Base-by-base conservation (phyloP, 352 stramenopile species). In the Globisporangium alternatum region DNA sequence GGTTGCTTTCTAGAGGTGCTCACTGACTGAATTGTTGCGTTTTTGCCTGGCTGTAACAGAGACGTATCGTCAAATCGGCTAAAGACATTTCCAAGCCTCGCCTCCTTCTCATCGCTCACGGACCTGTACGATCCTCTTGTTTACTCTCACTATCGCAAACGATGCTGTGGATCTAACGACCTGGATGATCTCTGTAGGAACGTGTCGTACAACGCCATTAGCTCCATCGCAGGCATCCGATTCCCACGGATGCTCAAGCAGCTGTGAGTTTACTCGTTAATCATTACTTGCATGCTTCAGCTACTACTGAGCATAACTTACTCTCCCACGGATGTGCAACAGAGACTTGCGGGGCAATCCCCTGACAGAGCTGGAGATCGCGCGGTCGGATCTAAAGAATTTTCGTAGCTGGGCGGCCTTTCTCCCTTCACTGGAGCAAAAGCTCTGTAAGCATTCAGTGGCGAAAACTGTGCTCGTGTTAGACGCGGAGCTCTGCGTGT, bases 211-310 rank as follows among this genome's bases (percentile, higher is more conserved):
- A 58, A 58, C 9, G 31, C 12, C 10, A 56, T 64, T 21, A 57
- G 31, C 15, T 30, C 31, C n/a, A 43, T 71, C 17, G 28, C 51
- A 25, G 60, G 60, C 19, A 41, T 65, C 5, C 43, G 33, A 28
- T 71, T 71, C 33, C 65, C 65, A 10, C 64, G 45, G 60, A 70
- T 48, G 41, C 60, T 77, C 22, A 65, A 67, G 60, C 30, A 57
- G 13, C 57, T 77, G n/a, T 62, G 56, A 31, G 33, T 75, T 9
- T 17, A 3, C 15, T 17, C 19, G 4, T 10, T 9, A 28, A 28
- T 22, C 43, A 17, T 37, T 28, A 13, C 39, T 54, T 49, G 22
- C 1, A 25, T 5, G 0, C 3, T 25, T n/a, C 13, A 7, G 19
- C 22, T 47, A 13, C 35, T 31, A 43, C 35, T 68, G 10, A 41